Percentiles rank a stretch among this genome's conserved stretches.
Conservation (phyloP, 805 yeast species). For the Ogataea saltuana region DNA sequence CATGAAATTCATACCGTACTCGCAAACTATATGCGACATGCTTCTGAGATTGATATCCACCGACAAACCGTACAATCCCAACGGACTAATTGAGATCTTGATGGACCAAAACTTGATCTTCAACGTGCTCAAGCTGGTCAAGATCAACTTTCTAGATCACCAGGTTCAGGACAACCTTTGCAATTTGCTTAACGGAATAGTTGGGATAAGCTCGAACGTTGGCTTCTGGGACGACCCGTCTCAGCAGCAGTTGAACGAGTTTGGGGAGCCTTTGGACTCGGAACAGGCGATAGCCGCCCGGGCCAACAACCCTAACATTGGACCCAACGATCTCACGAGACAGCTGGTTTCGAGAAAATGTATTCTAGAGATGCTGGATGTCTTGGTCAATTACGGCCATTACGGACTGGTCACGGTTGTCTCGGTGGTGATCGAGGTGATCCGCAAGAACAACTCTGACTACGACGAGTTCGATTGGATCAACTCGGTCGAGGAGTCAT, state of each 20-base stretch:
- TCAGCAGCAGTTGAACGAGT: conserved; percentile 28
- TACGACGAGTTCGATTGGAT: conserved; percentile 62
- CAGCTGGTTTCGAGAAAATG: conserved; percentile 77
- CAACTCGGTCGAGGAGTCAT: conserved; percentile 26
- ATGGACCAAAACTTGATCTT: conserved; percentile 69
- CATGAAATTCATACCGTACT: conserved; percentile 70
- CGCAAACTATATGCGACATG: conserved; percentile 89
- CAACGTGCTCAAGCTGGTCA: conserved; percentile 69
- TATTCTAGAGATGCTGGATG: conserved; percentile 64
- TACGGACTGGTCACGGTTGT: conserved; percentile 88
- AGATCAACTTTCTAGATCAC: conserved; percentile 32
- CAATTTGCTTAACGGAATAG: conserved; percentile 88
- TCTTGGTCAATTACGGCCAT: conserved; percentile 77
- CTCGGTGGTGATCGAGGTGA: conserved; percentile 88
- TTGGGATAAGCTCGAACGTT: conserved; percentile 47
- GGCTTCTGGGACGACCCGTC: conserved; percentile 35
- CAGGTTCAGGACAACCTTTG: conserved; percentile 44
- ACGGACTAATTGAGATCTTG: conserved; percentile 77
- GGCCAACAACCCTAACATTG: conserved; percentile 78
- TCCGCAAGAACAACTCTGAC: conserved; percentile 92
- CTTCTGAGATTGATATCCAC: conserved; percentile 83
- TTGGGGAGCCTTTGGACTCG: conserved; percentile 74
- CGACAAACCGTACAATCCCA: conserved; percentile 84
- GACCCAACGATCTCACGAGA: conserved; percentile 92
- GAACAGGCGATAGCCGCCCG: conserved; percentile 27